These are phyloP conservation scores for Westerdykella aurantiaca DNA, from an alignment of 2,329 filamentous ascomycete species.

Conservation along the genomic window DNA sequence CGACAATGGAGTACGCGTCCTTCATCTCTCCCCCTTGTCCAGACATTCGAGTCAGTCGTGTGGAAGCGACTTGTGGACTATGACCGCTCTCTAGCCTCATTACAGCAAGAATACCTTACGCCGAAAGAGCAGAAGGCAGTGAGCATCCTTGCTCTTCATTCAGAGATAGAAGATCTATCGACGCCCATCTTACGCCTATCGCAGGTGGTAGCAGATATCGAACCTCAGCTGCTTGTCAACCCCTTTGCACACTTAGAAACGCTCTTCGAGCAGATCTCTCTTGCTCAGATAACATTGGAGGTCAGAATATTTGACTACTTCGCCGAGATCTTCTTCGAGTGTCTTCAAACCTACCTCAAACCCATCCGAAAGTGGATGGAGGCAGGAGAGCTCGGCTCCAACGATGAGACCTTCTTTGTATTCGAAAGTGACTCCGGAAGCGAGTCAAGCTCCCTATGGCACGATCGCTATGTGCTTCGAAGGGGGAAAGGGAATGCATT, in stretches of 20 bases:
- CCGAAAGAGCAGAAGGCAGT: constrained; percentile 52
- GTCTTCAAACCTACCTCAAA: constrained; percentile 73
- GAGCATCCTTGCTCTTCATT: constrained; percentile 60
- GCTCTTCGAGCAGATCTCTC: constrained; percentile 64
- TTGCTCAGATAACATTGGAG: constrained; percentile 65
- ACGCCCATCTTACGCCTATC: constrained; percentile 56
- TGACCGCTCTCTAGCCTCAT: constrained; percentile 51
- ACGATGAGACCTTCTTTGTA: constrained; percentile 72
- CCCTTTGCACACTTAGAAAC: constrained; percentile 73
- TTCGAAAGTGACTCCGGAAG: constrained; percentile 52
- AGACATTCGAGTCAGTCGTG: constrained; percentile 64
- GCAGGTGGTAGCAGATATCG: constrained; percentile 55
- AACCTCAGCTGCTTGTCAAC: constrained; percentile 34
- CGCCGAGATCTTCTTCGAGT: constrained; percentile 68
- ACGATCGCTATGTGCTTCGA: constrained; percentile 64
- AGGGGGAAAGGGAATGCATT: constrained; percentile 54
- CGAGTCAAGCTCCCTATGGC: constrained; percentile 66
- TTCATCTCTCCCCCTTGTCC: constrained; percentile 45
- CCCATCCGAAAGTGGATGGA: constrained; percentile 83
- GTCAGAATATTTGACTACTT: constrained; percentile 57
- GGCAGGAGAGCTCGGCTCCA: constrained; percentile 60
- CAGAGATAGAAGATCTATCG: constrained; percentile 51
- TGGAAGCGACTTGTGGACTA: constrained; percentile 53
- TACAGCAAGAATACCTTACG: constrained; percentile 58
- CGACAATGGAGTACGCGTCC: constrained; percentile 43